Base-by-base conservation (phyloP, 805 yeast species). In the Candida nonsorbophila region DNA sequence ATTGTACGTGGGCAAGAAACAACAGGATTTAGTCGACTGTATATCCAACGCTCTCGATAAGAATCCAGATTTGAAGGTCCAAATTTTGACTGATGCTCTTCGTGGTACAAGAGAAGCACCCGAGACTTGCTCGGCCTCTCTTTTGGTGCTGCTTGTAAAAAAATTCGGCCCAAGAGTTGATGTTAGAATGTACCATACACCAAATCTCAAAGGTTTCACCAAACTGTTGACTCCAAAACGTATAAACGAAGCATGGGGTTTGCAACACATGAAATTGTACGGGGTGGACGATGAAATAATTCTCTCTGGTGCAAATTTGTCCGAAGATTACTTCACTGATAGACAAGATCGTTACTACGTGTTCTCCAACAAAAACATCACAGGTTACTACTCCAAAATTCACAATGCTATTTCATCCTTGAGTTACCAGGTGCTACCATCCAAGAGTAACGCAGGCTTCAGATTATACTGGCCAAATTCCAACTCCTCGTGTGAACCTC, bases 261-360 rank as follows among this genome's bases (percentile, higher is more conserved):
- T 92, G 29, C 98, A 92, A 54, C 98, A 92, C 51, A 92, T 92
- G 97, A 92, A 92, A 53, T 70, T 92, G 16, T 92, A 92, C 53
- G 98, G 98, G 2, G 78, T 88, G 46, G 98, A 92, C 53, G 77
- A 86, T 45, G 95, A 88, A 49, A 76, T 92, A 23, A 72, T 92
- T 12, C 66, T 92, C 18, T 74, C 84, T 11, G 98, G 97, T 5
- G 98, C 98, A 3, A 92, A 92, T 48, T 65, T 92, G 27, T 85
- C 96, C 0, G 65, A 73, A 20, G 98, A 92, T 57, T 92, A 92
- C 55, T 92, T 92, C 57, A 84, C 95, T 3, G 81, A 90, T 54
- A 75, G 98, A 40, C 98, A 92, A 53, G 98, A 92, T 55, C 65
- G 98, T 27, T 92, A 92, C 56, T 84, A 87, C 44, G 33, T 81